Evolutionary conservation across 768 basidiomycete species (phyloP).

Genomic region (Crucibulum laeve): DNA sequence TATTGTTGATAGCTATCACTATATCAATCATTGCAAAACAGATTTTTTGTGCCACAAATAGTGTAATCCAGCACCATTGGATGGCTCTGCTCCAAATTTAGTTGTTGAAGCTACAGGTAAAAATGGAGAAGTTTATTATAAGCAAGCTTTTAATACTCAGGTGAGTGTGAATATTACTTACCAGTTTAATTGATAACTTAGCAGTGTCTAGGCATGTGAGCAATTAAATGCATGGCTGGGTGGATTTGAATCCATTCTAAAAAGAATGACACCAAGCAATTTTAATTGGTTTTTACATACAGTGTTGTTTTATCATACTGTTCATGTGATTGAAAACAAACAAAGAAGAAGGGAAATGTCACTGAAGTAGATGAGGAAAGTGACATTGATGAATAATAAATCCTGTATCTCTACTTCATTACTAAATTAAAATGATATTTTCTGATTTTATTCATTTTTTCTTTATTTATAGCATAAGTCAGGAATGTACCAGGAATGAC

Average conservation of each 20-base stretch:
- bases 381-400: too few species aligned
- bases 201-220: neutral
- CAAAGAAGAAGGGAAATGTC: neutral
- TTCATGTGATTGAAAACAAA: neutral
- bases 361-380: neutral
- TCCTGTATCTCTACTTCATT: too few species aligned
- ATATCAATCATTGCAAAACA: conserved; percentile 19
- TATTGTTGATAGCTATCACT: conserved; percentile 29
- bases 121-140: conserved; percentile 12
- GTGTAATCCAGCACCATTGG: conserved; percentile 24
- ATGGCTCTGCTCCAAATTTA: conserved; percentile 25
- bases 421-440: too few species aligned
- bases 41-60: conserved; percentile 21
- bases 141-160: conserved; percentile 22
- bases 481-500: too few species aligned
- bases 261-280: neutral
- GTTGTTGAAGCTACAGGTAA: conserved; percentile 14
- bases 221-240: neutral
- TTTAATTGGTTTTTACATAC: neutral
- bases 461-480: too few species aligned
- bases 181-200: neutral
- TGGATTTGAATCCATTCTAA: too few species aligned
- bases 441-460: too few species aligned
- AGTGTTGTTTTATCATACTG: neutral
- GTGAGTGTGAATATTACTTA: conserved; percentile 5